Conservation (phyloP, 2,329 filamentous ascomycete genomes). For the Fusarium papillatum region DNA sequence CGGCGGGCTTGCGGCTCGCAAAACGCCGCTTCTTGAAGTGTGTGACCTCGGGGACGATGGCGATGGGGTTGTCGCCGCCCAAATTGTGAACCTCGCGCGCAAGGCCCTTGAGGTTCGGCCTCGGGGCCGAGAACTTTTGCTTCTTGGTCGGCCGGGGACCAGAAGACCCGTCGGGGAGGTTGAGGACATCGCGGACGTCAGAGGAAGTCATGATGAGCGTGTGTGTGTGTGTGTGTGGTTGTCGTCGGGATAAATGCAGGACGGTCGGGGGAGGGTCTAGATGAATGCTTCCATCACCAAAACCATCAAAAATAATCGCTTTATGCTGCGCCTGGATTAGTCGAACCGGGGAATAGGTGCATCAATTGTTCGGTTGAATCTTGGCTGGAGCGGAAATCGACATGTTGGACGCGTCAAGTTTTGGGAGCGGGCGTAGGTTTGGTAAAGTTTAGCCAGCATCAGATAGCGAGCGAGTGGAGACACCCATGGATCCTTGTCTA, state of each 20-base stretch:
- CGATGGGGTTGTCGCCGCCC: constrained; percentile 75
- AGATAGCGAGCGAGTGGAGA: neutral
- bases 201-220: constrained; percentile 73
- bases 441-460: constrained; percentile 23
- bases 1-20: constrained; percentile 67
- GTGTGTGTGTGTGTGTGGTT: constrained; percentile 18
- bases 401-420: constrained; percentile 36
- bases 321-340: neutral
- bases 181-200: constrained; percentile 91
- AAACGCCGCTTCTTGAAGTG: constrained; percentile 72
- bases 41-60: constrained; percentile 72
- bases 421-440: constrained; percentile 7
- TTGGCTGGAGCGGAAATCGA: constrained; percentile 12
- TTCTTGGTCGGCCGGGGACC: constrained; percentile 78
- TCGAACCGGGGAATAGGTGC: neutral
- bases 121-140: constrained; percentile 74
- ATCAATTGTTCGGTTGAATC: constrained; percentile 11
- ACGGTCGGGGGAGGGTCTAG: constrained; percentile 15
- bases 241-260: constrained; percentile 12
- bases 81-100: constrained; percentile 76
- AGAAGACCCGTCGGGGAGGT: constrained; percentile 73
- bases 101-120: constrained; percentile 72
- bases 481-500: neutral
- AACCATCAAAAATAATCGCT: constrained; percentile 24
- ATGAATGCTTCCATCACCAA: constrained; percentile 38